Conservation (phyloP, 1,139 yeast species). For the Yamadazyma songkhlaensis region DNA sequence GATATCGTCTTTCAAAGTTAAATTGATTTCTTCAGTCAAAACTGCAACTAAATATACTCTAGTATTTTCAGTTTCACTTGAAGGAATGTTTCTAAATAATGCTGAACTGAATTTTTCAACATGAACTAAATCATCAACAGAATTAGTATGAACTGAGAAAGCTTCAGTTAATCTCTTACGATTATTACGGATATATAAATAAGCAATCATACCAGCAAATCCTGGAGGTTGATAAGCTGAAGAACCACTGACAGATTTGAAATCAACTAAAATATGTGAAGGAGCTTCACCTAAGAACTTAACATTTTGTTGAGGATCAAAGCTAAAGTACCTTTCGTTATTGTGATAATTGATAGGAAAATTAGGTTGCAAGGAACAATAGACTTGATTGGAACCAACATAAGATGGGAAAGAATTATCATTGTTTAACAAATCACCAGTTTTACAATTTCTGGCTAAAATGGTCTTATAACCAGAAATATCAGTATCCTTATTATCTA, state of each 20-base stretch:
- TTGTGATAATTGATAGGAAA: slow-evolving; percentile 56
- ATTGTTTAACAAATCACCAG: slow-evolving; percentile 62
- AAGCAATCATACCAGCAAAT: slow-evolving; percentile 68
- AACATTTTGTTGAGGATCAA: slow-evolving; percentile 44
- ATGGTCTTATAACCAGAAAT: slow-evolving; percentile 76
- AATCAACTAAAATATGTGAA: slow-evolving; percentile 77
- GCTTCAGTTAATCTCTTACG: slow-evolving; percentile 74
- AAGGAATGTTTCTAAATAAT: slow-evolving; percentile 72
- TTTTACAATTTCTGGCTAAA: slow-evolving; percentile 55
- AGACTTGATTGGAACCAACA: slow-evolving; percentile 66
- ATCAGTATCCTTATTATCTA: slow-evolving; percentile 50
- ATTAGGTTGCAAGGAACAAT: slow-evolving; percentile 71
- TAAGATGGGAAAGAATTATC: slow-evolving; percentile 47
- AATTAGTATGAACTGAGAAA: slow-evolving; percentile 63
- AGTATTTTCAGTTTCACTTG: slow-evolving; percentile 60
- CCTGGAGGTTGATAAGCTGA: slow-evolving; percentile 65
- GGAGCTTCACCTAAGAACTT: slow-evolving; percentile 56
- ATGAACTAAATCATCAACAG: slow-evolving; percentile 57
- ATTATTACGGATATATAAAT: slow-evolving; percentile 67
- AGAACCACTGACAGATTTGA: slow-evolving; percentile 67
- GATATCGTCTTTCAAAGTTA: slow-evolving; percentile 23
- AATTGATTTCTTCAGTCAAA: slow-evolving; percentile 57
- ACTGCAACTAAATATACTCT: slow-evolving; percentile 69
- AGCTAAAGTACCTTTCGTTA: slow-evolving; percentile 28
- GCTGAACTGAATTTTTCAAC: slow-evolving; percentile 76